Conservation (phyloP, 495 filamentous ascomycete genomes). For the Extremus antarcticus region DNA sequence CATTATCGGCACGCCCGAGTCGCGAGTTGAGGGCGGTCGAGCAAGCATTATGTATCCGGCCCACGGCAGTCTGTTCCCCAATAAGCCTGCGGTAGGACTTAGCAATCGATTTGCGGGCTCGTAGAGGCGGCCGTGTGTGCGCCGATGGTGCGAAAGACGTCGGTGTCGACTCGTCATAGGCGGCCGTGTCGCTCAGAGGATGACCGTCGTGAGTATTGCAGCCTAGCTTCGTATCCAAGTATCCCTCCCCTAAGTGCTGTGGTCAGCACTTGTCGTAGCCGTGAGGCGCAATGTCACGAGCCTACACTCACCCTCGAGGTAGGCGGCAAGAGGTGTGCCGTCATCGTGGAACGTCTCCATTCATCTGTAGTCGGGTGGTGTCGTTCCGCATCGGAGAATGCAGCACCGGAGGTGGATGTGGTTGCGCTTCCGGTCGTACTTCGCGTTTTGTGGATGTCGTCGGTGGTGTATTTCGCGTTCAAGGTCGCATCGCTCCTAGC, state of each 20-base stretch:
- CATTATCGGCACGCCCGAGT: conserved; percentile 70
- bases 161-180: background rate
- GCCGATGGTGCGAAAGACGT: conserved; percentile 49
- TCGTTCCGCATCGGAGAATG: background rate
- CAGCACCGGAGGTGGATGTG: background rate
- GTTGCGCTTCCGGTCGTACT: background rate
- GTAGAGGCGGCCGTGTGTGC: background rate
- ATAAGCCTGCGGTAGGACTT: conserved; percentile 34
- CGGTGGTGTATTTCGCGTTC: too few relatives aligned
- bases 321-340: conserved; percentile 82
- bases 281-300: background rate
- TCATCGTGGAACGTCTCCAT: conserved; percentile 93
- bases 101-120: background rate
- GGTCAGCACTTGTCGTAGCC: background rate
- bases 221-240: background rate
- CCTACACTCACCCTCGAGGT: conserved; percentile 67
- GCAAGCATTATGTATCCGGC: conserved; percentile 45
- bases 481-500: too few relatives aligned
- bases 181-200: background rate
- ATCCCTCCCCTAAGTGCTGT: conserved; percentile 11
- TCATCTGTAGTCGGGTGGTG: conserved; percentile 11
- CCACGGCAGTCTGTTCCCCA: conserved; percentile 1
- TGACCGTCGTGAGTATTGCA: background rate
- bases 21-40: conserved; percentile 64
- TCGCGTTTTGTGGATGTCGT: background rate